phyloP scores from a whole-genome alignment of 2,329 filamentous ascomycete genomes.

The Fusarium camptoceras region DNA sequence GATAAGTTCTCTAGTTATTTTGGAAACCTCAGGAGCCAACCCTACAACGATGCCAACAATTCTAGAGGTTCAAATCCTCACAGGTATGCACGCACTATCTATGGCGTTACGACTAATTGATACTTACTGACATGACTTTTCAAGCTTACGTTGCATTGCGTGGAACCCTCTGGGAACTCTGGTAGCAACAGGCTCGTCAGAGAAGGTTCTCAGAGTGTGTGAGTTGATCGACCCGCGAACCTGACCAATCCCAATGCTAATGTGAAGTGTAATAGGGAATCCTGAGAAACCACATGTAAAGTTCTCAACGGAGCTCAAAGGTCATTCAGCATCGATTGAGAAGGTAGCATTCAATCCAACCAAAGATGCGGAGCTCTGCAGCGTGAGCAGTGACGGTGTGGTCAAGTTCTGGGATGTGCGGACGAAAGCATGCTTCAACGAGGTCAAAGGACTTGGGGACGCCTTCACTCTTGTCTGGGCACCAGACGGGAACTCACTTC shows the following conservation, averaged over 20 bases:
- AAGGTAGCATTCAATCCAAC: slow-evolving; percentile 82
- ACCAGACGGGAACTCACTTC: slow-evolving; percentile 74
- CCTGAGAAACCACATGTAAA: slow-evolving; percentile 79
- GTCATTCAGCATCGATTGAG: slow-evolving; percentile 74
- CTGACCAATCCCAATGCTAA: not conserved
- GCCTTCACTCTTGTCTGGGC: slow-evolving; percentile 80
- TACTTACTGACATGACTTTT: slow-evolving; percentile 24
- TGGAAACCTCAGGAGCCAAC: slow-evolving; percentile 74
- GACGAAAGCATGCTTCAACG: slow-evolving; percentile 76
- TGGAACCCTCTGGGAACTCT: slow-evolving; percentile 90
- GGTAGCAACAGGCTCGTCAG: slow-evolving; percentile 82
- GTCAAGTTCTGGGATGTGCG: slow-evolving; percentile 85
- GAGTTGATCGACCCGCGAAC: slow-evolving; percentile 43
- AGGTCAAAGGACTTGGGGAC: slow-evolving; percentile 73
- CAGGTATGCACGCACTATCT: slow-evolving; percentile 59
- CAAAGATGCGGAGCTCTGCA: slow-evolving; percentile 81
- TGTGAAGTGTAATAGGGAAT: slow-evolving; percentile 66
- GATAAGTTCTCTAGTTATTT: slow-evolving; percentile 77
- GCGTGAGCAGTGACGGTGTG: slow-evolving; percentile 77
- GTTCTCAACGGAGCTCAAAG: slow-evolving; percentile 80
- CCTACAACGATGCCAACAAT: slow-evolving; percentile 72
- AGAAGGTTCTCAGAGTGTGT: slow-evolving; percentile 80
- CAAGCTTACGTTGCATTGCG: slow-evolving; percentile 80
- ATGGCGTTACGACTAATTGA: not conserved
- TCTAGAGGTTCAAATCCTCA: slow-evolving; percentile 66